Evolutionary conservation across 371 early-diverging fungal species (phyloP).

Genomic region (Rhizomucor pusillus): DNA sequence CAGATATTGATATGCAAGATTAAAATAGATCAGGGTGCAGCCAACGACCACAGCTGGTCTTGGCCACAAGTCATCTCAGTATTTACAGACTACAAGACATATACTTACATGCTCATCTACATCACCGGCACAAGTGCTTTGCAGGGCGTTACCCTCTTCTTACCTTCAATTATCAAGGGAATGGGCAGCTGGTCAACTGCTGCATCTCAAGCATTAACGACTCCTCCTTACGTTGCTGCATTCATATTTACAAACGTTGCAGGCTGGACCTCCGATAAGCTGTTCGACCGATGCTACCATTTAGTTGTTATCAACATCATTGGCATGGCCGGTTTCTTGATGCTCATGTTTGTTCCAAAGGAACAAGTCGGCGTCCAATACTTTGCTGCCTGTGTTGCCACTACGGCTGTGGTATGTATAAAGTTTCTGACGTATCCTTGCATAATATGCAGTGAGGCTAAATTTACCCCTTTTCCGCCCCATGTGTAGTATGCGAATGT

Average conservation of each 20-base stretch:
- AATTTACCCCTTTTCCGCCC: too few relatives aligned
- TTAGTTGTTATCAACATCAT: constrained; percentile 27
- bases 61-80: constrained; percentile 37
- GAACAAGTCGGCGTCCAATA: constrained; percentile 17
- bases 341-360: constrained; percentile 26
- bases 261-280: constrained; percentile 33
- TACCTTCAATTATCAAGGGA: constrained; percentile 35
- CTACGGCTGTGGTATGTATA: constrained; percentile 18
- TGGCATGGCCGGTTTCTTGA: constrained; percentile 28
- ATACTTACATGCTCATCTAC: constrained; percentile 33
- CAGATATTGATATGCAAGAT: too few relatives aligned
- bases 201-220: constrained; percentile 33
- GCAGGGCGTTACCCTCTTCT: constrained; percentile 40
- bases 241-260: constrained; percentile 21
- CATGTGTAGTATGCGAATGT: constrained; percentile 28
- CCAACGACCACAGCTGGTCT: constrained; percentile 42
- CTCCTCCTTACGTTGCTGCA: constrained; percentile 32
- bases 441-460: too few relatives aligned
- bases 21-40: constrained; percentile 35
- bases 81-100: constrained; percentile 43
- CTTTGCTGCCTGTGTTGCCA: constrained; percentile 24
- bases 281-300: constrained; percentile 33
- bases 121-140: constrained; percentile 37
- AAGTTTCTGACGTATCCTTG: not conserved
- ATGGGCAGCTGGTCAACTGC: constrained; percentile 40